Base-by-base conservation (phyloP, 1,284 basidiomycete species). In the Naganishia cerealis region DNA sequence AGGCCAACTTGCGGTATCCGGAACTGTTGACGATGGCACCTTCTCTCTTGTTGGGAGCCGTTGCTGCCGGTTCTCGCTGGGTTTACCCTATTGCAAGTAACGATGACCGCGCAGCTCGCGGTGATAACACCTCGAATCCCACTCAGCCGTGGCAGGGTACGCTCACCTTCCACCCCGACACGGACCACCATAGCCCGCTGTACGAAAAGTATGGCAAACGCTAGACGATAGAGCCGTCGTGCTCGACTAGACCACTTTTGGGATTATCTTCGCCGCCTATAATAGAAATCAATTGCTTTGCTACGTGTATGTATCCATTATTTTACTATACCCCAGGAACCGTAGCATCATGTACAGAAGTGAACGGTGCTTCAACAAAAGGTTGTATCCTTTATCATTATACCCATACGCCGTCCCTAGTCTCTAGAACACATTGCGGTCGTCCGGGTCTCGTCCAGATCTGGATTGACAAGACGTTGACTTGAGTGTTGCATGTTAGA, bases 1-100 rank as follows among this genome's bases (percentile, higher is more conserved):
- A 89, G 56, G 82, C 84, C 42, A 83, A 81, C 73, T 77, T 83
- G 62, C 76, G 79, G 70, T 74, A 56, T 38, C 67, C 90, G 15
- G 86, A 85, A 6, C 81, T 94, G 39, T 84, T 95, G 82, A 87
- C 91, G 3, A 94, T 95, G 90, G 87, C 93, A 0, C 94, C 93
- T 10, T 88, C 90, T 0, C 79, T 96, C 21, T 87, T 96, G 71
- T 88, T 90, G 29, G 88, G 91, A 9, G 89, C 91, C 7, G 87
- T 95, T 57, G 92, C 90, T 68, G 90, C 90, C 59, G 90, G 91
- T 57, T 72, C 75, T 16, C 73, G 74, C 63, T 81, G 79, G 79
- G 73, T 78, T 9, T 46, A 54, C n/a, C 63, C 63, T 36, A 33
- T 70, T 52, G 39, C 54, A 18, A 61, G 57, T 38, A 58, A 61